Percentiles rank a stretch among this genome's conserved stretches.
Evolutionary conservation across 2,329 filamentous ascomycete genomes (phyloP).

Genomic region (Hysterium pulicare): DNA sequence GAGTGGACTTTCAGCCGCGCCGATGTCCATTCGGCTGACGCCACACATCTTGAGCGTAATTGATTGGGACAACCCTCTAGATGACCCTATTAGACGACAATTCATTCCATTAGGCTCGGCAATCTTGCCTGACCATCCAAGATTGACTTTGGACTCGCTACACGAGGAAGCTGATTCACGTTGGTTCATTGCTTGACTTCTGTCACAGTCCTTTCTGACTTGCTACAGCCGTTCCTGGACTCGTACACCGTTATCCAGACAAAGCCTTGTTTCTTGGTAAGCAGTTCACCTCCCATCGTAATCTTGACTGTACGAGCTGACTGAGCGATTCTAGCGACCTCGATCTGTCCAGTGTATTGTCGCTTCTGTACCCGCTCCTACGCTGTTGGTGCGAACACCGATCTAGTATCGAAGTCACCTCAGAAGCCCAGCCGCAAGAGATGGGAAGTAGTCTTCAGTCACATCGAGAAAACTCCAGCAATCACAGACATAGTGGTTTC

Average conservation of each 20-base stretch:
- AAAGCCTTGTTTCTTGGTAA: slow-evolving; percentile 61
- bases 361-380: slow-evolving; percentile 61
- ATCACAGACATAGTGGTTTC: slow-evolving; percentile 61
- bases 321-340: slow-evolving; percentile 50
- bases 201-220: no score
- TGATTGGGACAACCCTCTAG: slow-evolving; percentile 57
- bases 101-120: slow-evolving; percentile 57
- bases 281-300: no score
- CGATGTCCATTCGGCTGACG: slow-evolving; percentile 60
- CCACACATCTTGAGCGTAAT: slow-evolving; percentile 59
- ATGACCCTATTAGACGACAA: slow-evolving; percentile 59
- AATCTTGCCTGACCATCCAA: slow-evolving; percentile 54
- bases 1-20: slow-evolving; percentile 51
- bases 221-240: slow-evolving; percentile 45
- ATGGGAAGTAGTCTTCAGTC: slow-evolving; percentile 57
- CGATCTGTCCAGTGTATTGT: slow-evolving; percentile 62
- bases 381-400: slow-evolving; percentile 55
- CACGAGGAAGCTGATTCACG: slow-evolving; percentile 55
- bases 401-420: slow-evolving; percentile 42
- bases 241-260: slow-evolving; percentile 63
- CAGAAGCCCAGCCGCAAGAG: slow-evolving; percentile 42
- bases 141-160: slow-evolving; percentile 56
- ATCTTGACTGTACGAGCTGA: no score
- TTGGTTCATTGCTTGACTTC: slow-evolving; percentile 9
- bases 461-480: slow-evolving; percentile 51